Conservation (phyloP, 2,329 filamentous ascomycete species). For the Colletotrichum costaricense region DNA sequence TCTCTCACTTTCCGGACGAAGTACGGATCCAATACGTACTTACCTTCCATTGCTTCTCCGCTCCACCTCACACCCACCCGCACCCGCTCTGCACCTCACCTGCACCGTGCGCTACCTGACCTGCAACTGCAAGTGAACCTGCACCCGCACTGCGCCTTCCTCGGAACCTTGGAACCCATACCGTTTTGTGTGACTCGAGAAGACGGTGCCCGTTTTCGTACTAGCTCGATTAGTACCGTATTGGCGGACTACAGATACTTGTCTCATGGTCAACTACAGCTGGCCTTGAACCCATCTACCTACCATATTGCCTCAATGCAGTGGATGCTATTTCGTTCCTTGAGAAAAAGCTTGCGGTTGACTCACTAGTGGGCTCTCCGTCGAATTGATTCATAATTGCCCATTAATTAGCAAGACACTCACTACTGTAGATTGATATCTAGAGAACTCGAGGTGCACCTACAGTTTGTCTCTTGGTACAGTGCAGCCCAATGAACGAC, state of each 20-base stretch:
- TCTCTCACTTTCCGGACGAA: neutral
- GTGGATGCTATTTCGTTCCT: neutral
- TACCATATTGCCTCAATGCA: neutral
- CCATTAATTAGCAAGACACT: too few relatives aligned
- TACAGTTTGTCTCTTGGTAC: neutral
- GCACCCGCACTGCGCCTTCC: neutral
- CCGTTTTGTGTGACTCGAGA: constrained; percentile 11
- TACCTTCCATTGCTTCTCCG: neutral
- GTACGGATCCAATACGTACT: neutral
- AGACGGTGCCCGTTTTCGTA: neutral
- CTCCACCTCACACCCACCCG: neutral
- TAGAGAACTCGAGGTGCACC: too few relatives aligned
- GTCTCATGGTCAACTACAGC: neutral
- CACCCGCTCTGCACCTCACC: neutral
- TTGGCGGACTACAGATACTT: neutral
- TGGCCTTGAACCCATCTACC: neutral
- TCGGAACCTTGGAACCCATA: neutral
- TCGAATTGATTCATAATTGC: neutral
- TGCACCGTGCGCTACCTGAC: too few relatives aligned
- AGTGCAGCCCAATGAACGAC: neutral
- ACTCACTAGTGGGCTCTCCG: neutral
- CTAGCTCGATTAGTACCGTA: neutral
- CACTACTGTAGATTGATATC: too few relatives aligned
- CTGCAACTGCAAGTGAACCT: neutral
- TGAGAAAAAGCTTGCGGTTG: neutral